Evolutionary conservation across 805 yeast species (phyloP).

Genomic region (Grigorovia jiainica): DNA sequence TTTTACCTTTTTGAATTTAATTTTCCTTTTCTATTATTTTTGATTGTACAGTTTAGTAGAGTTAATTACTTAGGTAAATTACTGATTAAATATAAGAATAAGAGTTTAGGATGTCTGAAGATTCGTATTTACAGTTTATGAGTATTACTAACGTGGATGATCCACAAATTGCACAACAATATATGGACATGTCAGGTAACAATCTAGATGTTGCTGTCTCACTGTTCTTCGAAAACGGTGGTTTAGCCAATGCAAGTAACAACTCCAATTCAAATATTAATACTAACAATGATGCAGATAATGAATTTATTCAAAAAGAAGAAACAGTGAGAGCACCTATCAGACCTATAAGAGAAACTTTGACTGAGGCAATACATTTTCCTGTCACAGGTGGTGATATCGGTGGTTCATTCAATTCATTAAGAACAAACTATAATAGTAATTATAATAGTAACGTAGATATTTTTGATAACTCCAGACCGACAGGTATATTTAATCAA

Average conservation of each 20-base stretch:
- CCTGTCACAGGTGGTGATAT: slow-evolving; percentile 30
- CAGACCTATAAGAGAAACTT: slow-evolving; percentile 57
- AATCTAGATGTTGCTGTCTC: slow-evolving; percentile 79
- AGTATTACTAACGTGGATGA: slow-evolving; percentile 76
- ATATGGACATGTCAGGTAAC: slow-evolving; percentile 66
- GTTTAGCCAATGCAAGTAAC: slow-evolving; percentile 13
- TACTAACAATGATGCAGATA: slow-evolving; percentile 25
- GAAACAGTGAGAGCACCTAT: slow-evolving; percentile 66
- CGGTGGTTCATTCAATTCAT: slow-evolving; percentile 28
- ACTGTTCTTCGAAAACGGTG: slow-evolving; percentile 64
- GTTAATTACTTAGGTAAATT: no score
- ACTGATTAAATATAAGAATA: no score
- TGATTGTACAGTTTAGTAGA: no score
- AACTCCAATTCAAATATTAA: slow-evolving; percentile 3
- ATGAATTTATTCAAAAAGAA: slow-evolving; percentile 39
- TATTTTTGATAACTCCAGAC: slow-evolving; percentile 29
- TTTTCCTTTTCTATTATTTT: no score
- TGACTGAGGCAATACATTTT: slow-evolving; percentile 35
- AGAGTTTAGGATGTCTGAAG: slow-evolving; percentile 8
- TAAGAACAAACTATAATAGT: slow-evolving; percentile 3
- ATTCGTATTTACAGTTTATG: slow-evolving; percentile 50
- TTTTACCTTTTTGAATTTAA: no score
- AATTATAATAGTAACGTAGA: slow-evolving; percentile 16
- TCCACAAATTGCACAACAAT: slow-evolving; percentile 59
- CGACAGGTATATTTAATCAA: slow-evolving; percentile 32